Percentiles rank a stretch among this genome's conserved stretches.
phyloP scores from a whole-genome alignment of 2,329 filamentous ascomycete genomes.

The Cordyceps farinosa region DNA sequence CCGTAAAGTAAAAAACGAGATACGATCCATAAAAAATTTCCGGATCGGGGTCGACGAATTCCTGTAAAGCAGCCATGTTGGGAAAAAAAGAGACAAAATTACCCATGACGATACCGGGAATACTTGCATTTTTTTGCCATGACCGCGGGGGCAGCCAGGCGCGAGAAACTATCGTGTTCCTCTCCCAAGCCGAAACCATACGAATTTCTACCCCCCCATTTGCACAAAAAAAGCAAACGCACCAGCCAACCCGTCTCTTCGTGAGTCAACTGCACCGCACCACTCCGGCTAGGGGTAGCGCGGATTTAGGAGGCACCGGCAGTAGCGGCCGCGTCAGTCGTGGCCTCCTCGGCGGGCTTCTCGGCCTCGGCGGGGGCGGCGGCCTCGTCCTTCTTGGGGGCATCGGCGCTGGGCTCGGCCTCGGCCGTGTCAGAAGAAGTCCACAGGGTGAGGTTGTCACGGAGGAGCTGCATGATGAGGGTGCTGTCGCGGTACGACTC shows the following conservation, averaged over 20 bases:
- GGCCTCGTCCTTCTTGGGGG: slow-evolving; percentile 57
- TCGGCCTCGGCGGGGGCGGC: slow-evolving; percentile 30
- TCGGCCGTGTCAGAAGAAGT: slow-evolving; percentile 89
- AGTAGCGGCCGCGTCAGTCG: slow-evolving; percentile 43
- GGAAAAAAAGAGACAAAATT: slow-evolving; percentile 24
- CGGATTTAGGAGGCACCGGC: slow-evolving; percentile 50
- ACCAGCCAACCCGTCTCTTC: slow-evolving; percentile 15
- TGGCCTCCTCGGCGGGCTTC: slow-evolving; percentile 40
- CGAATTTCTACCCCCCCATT: slow-evolving; percentile 12
- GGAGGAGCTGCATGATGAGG: slow-evolving; percentile 97
- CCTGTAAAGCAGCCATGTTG: slow-evolving; percentile 16
- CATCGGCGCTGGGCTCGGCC: slow-evolving; percentile 60
- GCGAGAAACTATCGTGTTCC: slow-evolving; percentile 8
- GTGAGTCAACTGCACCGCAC: slow-evolving; percentile 10
- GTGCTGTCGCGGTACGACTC: slow-evolving; percentile 99
- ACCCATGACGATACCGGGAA: slow-evolving; percentile 29
- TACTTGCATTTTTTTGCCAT: slow-evolving; percentile 6
- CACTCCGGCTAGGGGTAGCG: slow-evolving; percentile 7
- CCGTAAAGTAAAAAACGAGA: slow-evolving; percentile 24
- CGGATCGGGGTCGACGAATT: slow-evolving; percentile 16
- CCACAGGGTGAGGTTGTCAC: slow-evolving; percentile 97
- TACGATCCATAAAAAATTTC: slow-evolving; percentile 14
- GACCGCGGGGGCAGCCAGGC: slow-evolving; percentile 1
- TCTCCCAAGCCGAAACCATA: slow-evolving; percentile 16
- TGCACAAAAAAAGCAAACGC: slow-evolving; percentile 14